phyloP scores from a whole-genome alignment of 2,329 filamentous ascomycete species.

The Mycosphaerella arachidis region DNA sequence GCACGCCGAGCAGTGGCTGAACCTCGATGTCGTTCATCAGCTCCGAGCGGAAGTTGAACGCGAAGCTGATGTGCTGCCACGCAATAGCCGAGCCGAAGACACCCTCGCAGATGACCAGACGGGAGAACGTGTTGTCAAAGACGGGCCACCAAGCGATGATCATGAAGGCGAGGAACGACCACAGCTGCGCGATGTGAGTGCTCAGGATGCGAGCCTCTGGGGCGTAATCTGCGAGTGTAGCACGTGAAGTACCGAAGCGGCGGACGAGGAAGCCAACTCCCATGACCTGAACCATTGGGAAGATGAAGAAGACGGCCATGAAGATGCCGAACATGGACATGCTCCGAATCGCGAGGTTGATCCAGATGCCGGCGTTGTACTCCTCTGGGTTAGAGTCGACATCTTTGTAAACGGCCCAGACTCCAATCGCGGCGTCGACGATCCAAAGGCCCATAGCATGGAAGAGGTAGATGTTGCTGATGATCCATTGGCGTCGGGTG shows the following conservation, averaged over 20 bases:
- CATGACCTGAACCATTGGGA: constrained; percentile 21
- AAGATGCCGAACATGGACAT: constrained; percentile 15
- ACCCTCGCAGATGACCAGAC: constrained; percentile 15
- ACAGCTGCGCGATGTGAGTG: constrained; percentile 20
- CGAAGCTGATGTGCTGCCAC: constrained; percentile 21
- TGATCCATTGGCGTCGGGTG: constrained; percentile 10
- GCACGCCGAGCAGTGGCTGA: constrained; percentile 6
- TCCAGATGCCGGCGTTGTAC: constrained; percentile 7
- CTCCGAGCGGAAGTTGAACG: constrained; percentile 20
- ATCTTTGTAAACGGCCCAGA: constrained; percentile 13
- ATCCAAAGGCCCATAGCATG: constrained; percentile 14
- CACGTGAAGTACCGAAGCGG: constrained; percentile 4
- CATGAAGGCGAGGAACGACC: constrained; percentile 18
- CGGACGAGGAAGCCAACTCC: constrained; percentile 8
- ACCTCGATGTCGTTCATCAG: constrained; percentile 8
- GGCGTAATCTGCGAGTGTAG: constrained; percentile 12
- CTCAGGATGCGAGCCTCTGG: constrained; percentile 14
- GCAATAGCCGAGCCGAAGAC: constrained; percentile 16
- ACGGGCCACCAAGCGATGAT: constrained; percentile 19
- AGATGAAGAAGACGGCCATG: constrained; percentile 16
- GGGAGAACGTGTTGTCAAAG: constrained; percentile 4
- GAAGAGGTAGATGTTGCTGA: constrained; percentile 14
- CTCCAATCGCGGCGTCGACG: constrained; percentile 16
- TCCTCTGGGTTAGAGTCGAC: constrained; percentile 8
- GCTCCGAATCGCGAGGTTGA: constrained; percentile 10